Percentiles rank a stretch among this genome's conserved stretches.
phyloP scores from a whole-genome alignment of 2,329 filamentous ascomycete species.

The Microcyclosporella mali region DNA sequence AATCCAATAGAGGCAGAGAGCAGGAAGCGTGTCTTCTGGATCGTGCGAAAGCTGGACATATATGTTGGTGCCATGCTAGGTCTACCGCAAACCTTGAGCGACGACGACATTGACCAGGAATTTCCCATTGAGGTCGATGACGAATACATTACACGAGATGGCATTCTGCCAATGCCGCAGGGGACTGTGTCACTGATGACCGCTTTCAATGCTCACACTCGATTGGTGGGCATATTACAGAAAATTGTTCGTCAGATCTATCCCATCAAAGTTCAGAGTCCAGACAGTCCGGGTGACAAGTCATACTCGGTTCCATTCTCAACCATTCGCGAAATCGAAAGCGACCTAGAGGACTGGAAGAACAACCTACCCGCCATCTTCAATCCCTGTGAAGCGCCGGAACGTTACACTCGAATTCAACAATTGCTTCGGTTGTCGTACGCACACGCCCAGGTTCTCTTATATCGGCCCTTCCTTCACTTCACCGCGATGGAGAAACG shows the following conservation, averaged over 20 bases:
- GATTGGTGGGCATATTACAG: slow-evolving; percentile 50
- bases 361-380: slow-evolving; percentile 66
- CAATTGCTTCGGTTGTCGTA: slow-evolving; percentile 74
- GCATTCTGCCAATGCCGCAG: slow-evolving; percentile 49
- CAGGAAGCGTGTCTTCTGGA: slow-evolving; percentile 48
- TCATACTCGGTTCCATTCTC: slow-evolving; percentile 59
- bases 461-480: slow-evolving; percentile 78
- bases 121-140: slow-evolving; percentile 81
- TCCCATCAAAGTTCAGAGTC: slow-evolving; percentile 49
- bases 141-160: slow-evolving; percentile 45
- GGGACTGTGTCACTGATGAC: slow-evolving; percentile 52
- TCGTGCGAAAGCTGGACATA: slow-evolving; percentile 47
- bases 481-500: slow-evolving; percentile 61
- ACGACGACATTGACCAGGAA: slow-evolving; percentile 66
- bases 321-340: slow-evolving; percentile 58
- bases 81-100: slow-evolving; percentile 43
- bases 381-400: slow-evolving; percentile 73
- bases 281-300: slow-evolving; percentile 39
- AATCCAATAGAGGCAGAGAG: slow-evolving; percentile 45
- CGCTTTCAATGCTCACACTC: slow-evolving; percentile 56
- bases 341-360: slow-evolving; percentile 58
- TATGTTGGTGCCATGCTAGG: slow-evolving; percentile 48
- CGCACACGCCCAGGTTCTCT: slow-evolving; percentile 73
- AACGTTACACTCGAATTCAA: slow-evolving; percentile 58
- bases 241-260: slow-evolving; percentile 61